phyloP scores from a whole-genome alignment of 148 eudicot species.

The Chenopodium formosanum region DNA sequence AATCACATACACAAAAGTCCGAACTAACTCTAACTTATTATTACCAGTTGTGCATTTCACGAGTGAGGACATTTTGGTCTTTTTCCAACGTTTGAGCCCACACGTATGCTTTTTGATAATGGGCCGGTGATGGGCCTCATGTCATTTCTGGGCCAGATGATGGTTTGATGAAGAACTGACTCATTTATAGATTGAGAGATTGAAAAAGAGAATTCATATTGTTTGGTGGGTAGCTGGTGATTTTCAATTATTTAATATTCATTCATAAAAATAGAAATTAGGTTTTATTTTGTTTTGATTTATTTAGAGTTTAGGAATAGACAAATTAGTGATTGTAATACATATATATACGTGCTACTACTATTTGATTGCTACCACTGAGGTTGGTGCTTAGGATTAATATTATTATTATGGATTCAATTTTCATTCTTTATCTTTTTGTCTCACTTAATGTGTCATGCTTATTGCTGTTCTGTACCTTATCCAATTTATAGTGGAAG shows the following conservation, averaged over 20 bases:
- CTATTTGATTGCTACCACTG: slow-evolving; percentile 6
- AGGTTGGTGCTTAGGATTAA: neutral
- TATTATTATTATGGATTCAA: neutral
- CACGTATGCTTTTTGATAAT: neutral
- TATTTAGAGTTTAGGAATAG: neutral
- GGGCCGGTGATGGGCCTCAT: slow-evolving; percentile 16
- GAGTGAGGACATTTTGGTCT: neutral
- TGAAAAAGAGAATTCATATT: neutral
- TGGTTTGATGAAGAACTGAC: slow-evolving; percentile 4
- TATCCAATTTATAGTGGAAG: neutral
- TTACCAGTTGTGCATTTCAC: neutral
- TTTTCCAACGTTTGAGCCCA: neutral
- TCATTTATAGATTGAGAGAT: neutral
- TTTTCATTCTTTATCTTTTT: neutral
- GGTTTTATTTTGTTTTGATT: no score
- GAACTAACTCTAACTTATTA: slow-evolving; percentile 4
- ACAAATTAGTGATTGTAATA: neutral
- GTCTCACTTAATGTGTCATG: neutral
- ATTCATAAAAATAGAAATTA: neutral
- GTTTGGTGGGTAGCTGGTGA: neutral
- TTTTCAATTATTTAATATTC: neutral
- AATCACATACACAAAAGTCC: neutral
- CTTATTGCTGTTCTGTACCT: neutral
- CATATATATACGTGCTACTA: neutral
- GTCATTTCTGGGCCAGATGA: neutral